phyloP scores from a whole-genome alignment of 2,329 filamentous ascomycete genomes.

The Dactylellina drechsleri region DNA sequence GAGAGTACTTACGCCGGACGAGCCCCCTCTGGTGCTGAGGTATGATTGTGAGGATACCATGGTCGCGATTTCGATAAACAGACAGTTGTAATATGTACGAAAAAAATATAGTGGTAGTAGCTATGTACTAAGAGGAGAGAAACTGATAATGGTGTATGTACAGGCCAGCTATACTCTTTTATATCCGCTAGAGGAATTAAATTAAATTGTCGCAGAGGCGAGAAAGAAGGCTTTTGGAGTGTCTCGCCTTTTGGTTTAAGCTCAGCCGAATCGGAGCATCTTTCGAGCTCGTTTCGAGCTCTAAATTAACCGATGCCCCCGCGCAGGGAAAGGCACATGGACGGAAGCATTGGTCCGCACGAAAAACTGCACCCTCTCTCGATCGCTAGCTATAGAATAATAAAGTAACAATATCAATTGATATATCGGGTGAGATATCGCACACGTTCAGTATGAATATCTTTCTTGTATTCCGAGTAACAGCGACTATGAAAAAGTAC shows the following conservation, averaged over 20 bases:
- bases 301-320: neutral
- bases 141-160: slow-evolving; percentile 3
- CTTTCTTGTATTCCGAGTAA: no score
- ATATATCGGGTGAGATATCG: no score
- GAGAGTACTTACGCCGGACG: slow-evolving; percentile 67
- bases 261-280: slow-evolving; percentile 41
- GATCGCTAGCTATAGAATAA: no score
- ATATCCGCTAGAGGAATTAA: no score
- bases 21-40: slow-evolving; percentile 72
- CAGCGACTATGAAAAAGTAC: neutral
- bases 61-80: neutral
- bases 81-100: no score
- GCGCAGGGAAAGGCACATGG: slow-evolving; percentile 23
- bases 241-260: slow-evolving; percentile 3
- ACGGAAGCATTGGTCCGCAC: slow-evolving; percentile 49
- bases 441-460: no score
- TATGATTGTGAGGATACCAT: slow-evolving; percentile 65
- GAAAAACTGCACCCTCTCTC: slow-evolving; percentile 5
- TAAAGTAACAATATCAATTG: no score
- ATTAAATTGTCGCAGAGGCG: slow-evolving; percentile 13
- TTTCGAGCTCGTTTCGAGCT: neutral
- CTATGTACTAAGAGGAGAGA: no score
- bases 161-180: slow-evolving; percentile 26
- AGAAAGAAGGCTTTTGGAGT: neutral
- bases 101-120: no score